Evolutionary conservation across 768 basidiomycete species (phyloP).

Genomic region (Bullera alba): DNA sequence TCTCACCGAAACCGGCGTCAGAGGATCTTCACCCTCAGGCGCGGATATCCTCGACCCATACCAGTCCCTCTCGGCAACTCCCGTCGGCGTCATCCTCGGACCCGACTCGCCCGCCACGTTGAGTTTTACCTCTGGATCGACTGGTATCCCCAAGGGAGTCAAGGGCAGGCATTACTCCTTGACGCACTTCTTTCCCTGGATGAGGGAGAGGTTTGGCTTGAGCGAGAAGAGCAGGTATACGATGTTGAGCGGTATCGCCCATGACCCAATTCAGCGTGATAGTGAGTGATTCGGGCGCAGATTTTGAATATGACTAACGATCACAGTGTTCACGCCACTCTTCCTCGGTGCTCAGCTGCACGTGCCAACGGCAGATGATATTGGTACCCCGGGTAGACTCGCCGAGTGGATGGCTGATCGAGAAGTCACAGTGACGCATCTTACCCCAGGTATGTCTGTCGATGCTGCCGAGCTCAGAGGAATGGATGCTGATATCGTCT

Average conservation of each 20-base stretch:
- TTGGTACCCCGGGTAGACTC: slow-evolving; percentile 89
- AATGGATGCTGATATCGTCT: not conserved
- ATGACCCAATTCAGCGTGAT: slow-evolving; percentile 97
- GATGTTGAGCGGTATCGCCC: slow-evolving; percentile 97
- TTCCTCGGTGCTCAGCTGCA: slow-evolving; percentile 94
- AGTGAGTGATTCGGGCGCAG: slow-evolving; percentile 56
- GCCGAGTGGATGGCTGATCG: slow-evolving; percentile 98
- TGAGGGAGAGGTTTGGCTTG: slow-evolving; percentile 79
- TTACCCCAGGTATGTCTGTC: slow-evolving; percentile 64
- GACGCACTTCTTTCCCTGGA: slow-evolving; percentile 99
- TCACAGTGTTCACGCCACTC: slow-evolving; percentile 88
- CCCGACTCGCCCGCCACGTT: slow-evolving; percentile 91
- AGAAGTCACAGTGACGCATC: slow-evolving; percentile 87
- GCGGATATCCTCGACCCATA: slow-evolving; percentile 60
- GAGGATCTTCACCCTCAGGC: slow-evolving; percentile 51
- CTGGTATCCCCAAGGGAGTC: slow-evolving; percentile 98
- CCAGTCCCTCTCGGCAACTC: slow-evolving; percentile 56
- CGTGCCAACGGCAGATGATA: slow-evolving; percentile 93
- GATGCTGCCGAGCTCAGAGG: too few species aligned
- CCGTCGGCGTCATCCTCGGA: slow-evolving; percentile 78
- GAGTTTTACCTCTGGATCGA: slow-evolving; percentile 94
- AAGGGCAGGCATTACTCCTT: slow-evolving; percentile 87
- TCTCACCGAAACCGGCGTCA: slow-evolving; percentile 60
- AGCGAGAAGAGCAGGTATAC: slow-evolving; percentile 75
- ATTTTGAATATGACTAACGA: slow-evolving; percentile 4